These are phyloP conservation scores for Daedaleopsis nitida DNA, from an alignment of 768 basidiomycete species.

Conservation along the genomic window DNA sequence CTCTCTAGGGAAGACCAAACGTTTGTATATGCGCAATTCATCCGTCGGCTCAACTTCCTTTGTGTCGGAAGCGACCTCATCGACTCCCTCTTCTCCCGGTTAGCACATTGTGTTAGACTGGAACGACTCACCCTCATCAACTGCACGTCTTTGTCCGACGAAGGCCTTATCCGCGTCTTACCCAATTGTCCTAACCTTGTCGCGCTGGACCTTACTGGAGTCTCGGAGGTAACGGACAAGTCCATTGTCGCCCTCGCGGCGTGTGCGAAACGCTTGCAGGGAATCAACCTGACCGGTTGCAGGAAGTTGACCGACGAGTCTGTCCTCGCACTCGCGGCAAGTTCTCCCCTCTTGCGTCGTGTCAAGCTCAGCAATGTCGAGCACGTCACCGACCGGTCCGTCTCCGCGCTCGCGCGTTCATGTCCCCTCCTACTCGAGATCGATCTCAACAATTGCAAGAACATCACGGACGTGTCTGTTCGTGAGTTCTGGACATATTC, in stretches of 20 bases:
- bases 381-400: constrained; percentile 71
- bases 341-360: constrained; percentile 79
- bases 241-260: constrained; percentile 72
- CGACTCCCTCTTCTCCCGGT: constrained; percentile 71
- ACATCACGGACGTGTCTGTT: constrained; percentile 74
- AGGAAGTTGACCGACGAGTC: constrained; percentile 77
- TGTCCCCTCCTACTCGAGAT: constrained; percentile 92
- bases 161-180: constrained; percentile 64
- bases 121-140: constrained; percentile 89
- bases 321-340: constrained; percentile 70
- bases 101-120: constrained; percentile 74
- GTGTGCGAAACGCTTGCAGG: constrained; percentile 78
- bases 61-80: constrained; percentile 67
- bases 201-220: constrained; percentile 82
- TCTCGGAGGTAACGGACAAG: constrained; percentile 66
- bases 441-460: constrained; percentile 84
- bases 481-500: constrained; percentile 85
- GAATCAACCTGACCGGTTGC: constrained; percentile 89
- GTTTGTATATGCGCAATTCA: constrained; percentile 85
- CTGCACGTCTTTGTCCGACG: constrained; percentile 68
- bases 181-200: constrained; percentile 75
- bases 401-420: constrained; percentile 72
- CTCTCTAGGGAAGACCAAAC: constrained; percentile 66
- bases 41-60: constrained; percentile 90
- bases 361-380: constrained; percentile 86